These are phyloP conservation scores for Brasilioporus rufonigricans DNA, from an alignment of 768 basidiomycete species.

Conservation along the genomic window DNA sequence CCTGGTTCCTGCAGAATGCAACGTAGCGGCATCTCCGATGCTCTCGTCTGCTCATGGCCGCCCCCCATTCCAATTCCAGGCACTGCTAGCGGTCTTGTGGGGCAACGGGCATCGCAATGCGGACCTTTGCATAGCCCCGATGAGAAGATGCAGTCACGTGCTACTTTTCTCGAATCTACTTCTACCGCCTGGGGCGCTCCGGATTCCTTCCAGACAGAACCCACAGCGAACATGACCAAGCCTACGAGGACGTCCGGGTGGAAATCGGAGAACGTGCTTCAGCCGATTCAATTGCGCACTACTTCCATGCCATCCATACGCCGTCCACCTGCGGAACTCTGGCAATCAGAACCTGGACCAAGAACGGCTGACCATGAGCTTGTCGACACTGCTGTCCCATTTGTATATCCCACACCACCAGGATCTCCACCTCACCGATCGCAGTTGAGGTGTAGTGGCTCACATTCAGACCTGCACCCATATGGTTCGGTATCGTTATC, in stretches of 20 bases:
- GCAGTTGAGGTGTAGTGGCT: constrained; percentile 8
- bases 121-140: constrained; percentile 9
- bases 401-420: constrained; percentile 17
- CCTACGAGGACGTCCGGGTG: constrained; percentile 6
- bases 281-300: constrained; percentile 14
- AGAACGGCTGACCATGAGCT: constrained; percentile 1
- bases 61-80: constrained; percentile 7
- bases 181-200: constrained; percentile 10
- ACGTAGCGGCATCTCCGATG: constrained; percentile 2
- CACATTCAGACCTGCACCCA: constrained; percentile 2
- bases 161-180: constrained; percentile 1
- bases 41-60: constrained; percentile 26
- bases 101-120: constrained; percentile 6
- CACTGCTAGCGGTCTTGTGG: background rate
- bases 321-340: constrained; percentile 19
- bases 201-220: background rate
- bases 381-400: background rate
- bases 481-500: constrained; percentile 19
- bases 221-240: constrained; percentile 3
- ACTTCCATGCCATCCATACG: constrained; percentile 13
- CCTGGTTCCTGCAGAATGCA: constrained; percentile 8
- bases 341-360: constrained; percentile 17
- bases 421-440: constrained; percentile 17
- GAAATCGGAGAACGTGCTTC: constrained; percentile 22
- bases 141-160: constrained; percentile 10